phyloP scores from a whole-genome alignment of 306 rosid species.

The Casuarina glauca region DNA sequence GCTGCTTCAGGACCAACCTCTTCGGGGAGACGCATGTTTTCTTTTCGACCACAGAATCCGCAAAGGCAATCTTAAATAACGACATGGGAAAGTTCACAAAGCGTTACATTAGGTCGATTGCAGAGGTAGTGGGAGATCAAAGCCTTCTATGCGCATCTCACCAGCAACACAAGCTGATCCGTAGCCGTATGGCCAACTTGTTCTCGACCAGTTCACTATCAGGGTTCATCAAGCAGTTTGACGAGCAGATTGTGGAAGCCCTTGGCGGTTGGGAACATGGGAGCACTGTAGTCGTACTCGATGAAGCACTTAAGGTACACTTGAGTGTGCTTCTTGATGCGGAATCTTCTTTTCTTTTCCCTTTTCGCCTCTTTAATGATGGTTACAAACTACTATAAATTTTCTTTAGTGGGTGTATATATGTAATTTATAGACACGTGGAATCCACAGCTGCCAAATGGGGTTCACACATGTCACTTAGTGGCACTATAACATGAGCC shows the following conservation, averaged over 20 bases:
- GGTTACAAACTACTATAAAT: neutral
- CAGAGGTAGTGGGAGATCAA: conserved; percentile 55
- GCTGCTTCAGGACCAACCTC: conserved; percentile 70
- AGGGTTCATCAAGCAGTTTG: conserved; percentile 49
- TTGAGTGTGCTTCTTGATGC: neutral
- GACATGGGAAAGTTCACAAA: conserved; percentile 66
- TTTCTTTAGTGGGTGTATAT: no score
- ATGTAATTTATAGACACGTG: no score
- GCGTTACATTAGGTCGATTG: conserved; percentile 64
- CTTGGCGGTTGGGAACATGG: conserved; percentile 51
- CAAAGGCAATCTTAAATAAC: conserved; percentile 57
- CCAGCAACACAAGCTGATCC: conserved; percentile 65
- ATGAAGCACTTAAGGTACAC: conserved; percentile 66
- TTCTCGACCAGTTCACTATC: conserved; percentile 51
- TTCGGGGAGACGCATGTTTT: conserved; percentile 77
- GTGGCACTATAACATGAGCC: no score
- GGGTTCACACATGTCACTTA: no score
- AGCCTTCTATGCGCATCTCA: conserved; percentile 69
- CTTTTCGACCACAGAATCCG: conserved; percentile 61
- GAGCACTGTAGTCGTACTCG: conserved; percentile 46
- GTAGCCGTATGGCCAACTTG: conserved; percentile 43
- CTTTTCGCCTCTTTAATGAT: neutral
- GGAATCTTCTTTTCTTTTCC: no score
- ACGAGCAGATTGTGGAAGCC: conserved; percentile 44
- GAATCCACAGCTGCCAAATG: no score